Evolutionary conservation across 495 filamentous ascomycete genomes (phyloP), one percentile per base, ranked within the genome.

Genomic region (Penicillium crystallinum): DNA sequence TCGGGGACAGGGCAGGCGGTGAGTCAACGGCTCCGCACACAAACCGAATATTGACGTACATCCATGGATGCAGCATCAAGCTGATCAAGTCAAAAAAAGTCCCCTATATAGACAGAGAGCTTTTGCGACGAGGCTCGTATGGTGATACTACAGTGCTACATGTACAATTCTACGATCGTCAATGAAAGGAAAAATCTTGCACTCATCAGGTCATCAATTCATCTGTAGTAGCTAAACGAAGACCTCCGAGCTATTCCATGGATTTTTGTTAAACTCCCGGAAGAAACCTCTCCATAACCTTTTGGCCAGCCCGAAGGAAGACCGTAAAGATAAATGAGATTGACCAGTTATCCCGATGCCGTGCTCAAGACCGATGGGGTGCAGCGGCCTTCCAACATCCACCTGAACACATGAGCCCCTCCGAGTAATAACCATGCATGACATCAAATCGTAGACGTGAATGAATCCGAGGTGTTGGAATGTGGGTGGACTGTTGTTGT

Each of bases 251-350:
- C 52, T 63, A 59, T 48, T 50, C 53, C 56, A 55, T 62, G 61
- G 63, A 67, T 65, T 58, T 59, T 56, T 45, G 37, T 61, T 68
- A 71, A 74, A 72, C 62, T 62, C 58, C 70, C 62, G 59, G 46
- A 54, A 54, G 41, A 42, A 59, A 73, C 72, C 69, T 69, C 69
- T 73, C 68, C 73, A 76, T 65, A 57, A 63, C 3, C 66, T 64
- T 63, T 50, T 30, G 47, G 53, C 37, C 33, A 46, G 44, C 54
- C 50, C 44, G 33, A 56, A 59, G 46, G 49, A 57, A 54, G 25
- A 42, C 49, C 54, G 23, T 46, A 56, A 48, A 48, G 46, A 34
- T 37, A 53, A 58, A 61, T 42, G 30, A 19, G 63, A 69, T 76
- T 76, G 71, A 76, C 72, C 71, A 74, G 67, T 57, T 49, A 66